phyloP scores from a whole-genome alignment of 768 basidiomycete species.

The Leucocoprinus birnbaumii region DNA sequence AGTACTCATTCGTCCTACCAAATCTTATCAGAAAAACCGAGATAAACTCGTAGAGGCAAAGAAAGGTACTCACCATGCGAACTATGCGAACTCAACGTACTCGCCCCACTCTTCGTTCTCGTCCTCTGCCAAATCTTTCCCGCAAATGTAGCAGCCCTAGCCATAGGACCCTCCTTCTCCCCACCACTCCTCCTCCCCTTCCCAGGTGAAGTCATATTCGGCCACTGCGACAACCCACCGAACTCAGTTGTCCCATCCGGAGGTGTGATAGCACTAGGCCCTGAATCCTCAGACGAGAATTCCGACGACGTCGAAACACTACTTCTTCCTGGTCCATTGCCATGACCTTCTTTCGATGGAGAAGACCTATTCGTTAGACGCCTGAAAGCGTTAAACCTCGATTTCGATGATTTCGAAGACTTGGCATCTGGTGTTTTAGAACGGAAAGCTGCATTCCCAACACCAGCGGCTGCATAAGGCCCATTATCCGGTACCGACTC shows the following conservation, averaged over 20 bases:
- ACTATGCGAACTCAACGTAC: slow-evolving; percentile 35
- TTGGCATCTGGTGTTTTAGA: slow-evolving; percentile 22
- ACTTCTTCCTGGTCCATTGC: slow-evolving; percentile 34
- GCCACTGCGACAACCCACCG: slow-evolving; percentile 34
- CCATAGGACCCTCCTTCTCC: slow-evolving; percentile 16
- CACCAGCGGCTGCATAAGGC: neutral
- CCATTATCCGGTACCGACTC: slow-evolving; percentile 3
- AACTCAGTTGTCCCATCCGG: slow-evolving; percentile 29
- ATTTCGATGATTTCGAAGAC: slow-evolving; percentile 25
- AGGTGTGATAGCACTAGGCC: slow-evolving; percentile 46
- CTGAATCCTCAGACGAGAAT: slow-evolving; percentile 68
- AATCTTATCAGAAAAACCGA: neutral
- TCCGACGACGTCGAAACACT: slow-evolving; percentile 61
- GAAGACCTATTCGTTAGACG: slow-evolving; percentile 43
- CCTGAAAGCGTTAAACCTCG: slow-evolving; percentile 48
- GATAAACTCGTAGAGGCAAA: too few relatives aligned
- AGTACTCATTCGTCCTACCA: slow-evolving; percentile 13
- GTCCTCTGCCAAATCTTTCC: slow-evolving; percentile 55
- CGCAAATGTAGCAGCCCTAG: slow-evolving; percentile 57
- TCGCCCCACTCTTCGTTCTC: slow-evolving; percentile 52
- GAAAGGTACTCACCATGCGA: slow-evolving; percentile 35
- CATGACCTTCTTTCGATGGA: slow-evolving; percentile 19
- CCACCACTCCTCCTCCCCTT: slow-evolving; percentile 15
- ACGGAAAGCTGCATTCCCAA: slow-evolving; percentile 5
- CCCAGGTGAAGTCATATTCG: slow-evolving; percentile 50